Conservation (phyloP, 164 flowering plant genomes). For the Taxillus chinensis region DNA sequence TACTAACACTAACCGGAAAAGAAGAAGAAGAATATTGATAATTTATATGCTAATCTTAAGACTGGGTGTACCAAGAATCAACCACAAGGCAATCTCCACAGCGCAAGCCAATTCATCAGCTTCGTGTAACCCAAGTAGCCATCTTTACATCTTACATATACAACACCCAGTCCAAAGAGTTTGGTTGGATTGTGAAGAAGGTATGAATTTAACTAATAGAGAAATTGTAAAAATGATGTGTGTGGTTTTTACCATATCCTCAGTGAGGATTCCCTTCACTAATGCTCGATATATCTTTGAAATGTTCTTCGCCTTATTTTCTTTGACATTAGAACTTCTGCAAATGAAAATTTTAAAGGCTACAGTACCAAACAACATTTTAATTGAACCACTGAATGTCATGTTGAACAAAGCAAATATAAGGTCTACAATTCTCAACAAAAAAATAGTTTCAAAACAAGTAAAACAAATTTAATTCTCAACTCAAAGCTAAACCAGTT, state of each 20-base stretch:
- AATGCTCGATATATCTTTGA: constrained; percentile 76
- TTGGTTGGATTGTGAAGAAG: not conserved
- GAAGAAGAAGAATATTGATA: no score
- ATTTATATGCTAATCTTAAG: no score
- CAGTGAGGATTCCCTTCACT: constrained; percentile 47
- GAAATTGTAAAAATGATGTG: not conserved
- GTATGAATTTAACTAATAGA: not conserved
- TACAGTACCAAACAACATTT: constrained; percentile 2
- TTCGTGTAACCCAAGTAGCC: not conserved
- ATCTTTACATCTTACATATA: not conserved
- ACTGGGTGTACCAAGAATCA: no score
- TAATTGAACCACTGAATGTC: not conserved
- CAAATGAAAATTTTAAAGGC: constrained; percentile 7
- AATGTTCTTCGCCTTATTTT: constrained; percentile 31
- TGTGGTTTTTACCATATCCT: constrained; percentile 51
- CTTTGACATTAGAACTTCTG: constrained; percentile 25
- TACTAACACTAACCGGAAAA: no score
- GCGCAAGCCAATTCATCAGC: no score
- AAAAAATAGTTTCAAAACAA: no score
- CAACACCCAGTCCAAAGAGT: not conserved
- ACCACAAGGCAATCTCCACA: no score
- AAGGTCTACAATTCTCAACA: no score
- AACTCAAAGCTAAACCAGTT: no score
- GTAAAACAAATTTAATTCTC: no score
- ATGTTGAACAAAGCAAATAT: no score